These are phyloP conservation scores for Nidularia pulvinata DNA, from an alignment of 768 basidiomycete genomes.

Conservation along the genomic window DNA sequence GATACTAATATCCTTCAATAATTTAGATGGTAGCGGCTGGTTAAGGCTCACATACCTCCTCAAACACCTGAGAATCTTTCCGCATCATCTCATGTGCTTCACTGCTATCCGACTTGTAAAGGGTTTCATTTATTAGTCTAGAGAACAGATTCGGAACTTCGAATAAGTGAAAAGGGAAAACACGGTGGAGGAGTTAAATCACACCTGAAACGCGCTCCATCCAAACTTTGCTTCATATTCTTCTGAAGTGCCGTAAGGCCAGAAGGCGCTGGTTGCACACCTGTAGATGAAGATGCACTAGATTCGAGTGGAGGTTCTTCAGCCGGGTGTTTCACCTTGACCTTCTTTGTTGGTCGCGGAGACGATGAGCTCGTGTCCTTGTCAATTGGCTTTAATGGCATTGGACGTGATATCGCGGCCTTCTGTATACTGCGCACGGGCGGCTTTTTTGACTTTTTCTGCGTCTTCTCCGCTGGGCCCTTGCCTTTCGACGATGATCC, in stretches of 20 bases:
- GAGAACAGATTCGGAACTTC: neutral
- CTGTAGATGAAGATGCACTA: constrained; percentile 5
- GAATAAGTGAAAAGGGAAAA: neutral
- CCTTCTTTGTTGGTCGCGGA: constrained; percentile 8
- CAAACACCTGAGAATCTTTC: constrained; percentile 76
- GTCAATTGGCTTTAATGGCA: constrained; percentile 12
- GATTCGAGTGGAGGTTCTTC: constrained; percentile 6
- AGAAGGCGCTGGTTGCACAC: constrained; percentile 2
- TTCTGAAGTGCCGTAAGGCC: constrained; percentile 74
- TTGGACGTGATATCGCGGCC: constrained; percentile 12
- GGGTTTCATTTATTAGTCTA: constrained; percentile 89
- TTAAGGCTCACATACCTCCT: constrained; percentile 58
- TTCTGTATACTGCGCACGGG: neutral
- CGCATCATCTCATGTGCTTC: constrained; percentile 83
- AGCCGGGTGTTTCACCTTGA: constrained; percentile 9
- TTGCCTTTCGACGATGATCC: constrained; percentile 4
- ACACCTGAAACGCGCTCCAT: constrained; percentile 89
- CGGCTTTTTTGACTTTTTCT: constrained; percentile 14
- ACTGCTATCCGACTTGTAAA: constrained; percentile 86
- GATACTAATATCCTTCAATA: constrained; percentile 63
- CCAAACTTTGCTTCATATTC: constrained; percentile 75
- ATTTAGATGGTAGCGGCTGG: neutral
- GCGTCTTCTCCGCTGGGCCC: constrained; percentile 6
- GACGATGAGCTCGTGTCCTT: constrained; percentile 5
- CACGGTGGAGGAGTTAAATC: constrained; percentile 7